These are phyloP conservation scores for Saturnispora dispora DNA, from an alignment of 805 yeast genomes.

Conservation along the genomic window DNA sequence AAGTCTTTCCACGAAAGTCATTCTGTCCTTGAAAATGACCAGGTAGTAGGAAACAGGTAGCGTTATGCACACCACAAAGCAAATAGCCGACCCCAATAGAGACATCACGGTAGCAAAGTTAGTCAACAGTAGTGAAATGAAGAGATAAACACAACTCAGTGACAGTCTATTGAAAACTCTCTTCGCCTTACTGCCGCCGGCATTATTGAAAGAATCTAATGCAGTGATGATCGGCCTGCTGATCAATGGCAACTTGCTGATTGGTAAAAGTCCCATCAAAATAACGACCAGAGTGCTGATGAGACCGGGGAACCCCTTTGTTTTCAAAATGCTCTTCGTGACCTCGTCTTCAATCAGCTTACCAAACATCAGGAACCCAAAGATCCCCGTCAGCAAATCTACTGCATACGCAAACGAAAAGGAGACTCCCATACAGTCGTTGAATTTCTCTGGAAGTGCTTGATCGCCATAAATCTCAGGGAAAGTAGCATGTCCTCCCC, in stretches of 20 bases:
- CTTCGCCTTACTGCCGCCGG: slow-evolving; percentile 1
- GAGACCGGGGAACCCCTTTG: slow-evolving; percentile 41
- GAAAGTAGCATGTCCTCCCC: slow-evolving; percentile 79
- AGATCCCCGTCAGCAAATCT: slow-evolving; percentile 53
- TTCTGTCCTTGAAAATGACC: slow-evolving; percentile 38
- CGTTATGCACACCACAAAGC: slow-evolving; percentile 71
- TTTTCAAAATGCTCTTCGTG: slow-evolving; percentile 36
- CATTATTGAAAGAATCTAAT: slow-evolving; percentile 33
- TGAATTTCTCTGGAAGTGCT: slow-evolving; percentile 54
- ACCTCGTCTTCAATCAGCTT: slow-evolving; percentile 40
- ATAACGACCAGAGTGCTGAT: slow-evolving; percentile 45
- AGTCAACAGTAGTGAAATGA: slow-evolving; percentile 63
- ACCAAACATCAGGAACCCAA: slow-evolving; percentile 60
- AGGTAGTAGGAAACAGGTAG: slow-evolving; percentile 70
- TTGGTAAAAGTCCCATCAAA: slow-evolving; percentile 71
- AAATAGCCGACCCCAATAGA: slow-evolving; percentile 70
- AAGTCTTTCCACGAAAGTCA: slow-evolving; percentile 23
- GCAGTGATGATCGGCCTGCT: slow-evolving; percentile 76
- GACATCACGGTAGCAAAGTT: slow-evolving; percentile 78
- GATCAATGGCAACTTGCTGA: slow-evolving; percentile 76
- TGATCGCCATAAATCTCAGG: slow-evolving; percentile 68
- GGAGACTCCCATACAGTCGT: slow-evolving; percentile 44
- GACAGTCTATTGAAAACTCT: slow-evolving; percentile 27
- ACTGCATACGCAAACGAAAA: slow-evolving; percentile 52
- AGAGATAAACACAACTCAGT: slow-evolving; percentile 43